Conservation (phyloP, 2,329 filamentous ascomycete genomes). For the Ilyonectria mors-panacis region DNA sequence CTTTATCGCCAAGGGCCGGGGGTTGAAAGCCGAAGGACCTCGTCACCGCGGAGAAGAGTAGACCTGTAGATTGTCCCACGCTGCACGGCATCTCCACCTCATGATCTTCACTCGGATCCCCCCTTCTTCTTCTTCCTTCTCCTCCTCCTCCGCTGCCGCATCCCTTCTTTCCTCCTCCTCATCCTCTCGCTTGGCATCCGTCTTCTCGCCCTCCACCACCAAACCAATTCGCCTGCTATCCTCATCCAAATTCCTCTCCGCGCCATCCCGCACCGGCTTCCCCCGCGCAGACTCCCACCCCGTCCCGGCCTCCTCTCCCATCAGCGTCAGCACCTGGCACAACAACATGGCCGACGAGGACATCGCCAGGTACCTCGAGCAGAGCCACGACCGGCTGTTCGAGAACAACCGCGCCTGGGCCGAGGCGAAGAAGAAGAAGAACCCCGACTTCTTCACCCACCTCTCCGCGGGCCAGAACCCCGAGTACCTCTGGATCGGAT, state of each 20-base stretch:
- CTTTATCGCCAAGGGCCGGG: not conserved
- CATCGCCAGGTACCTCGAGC: slow-evolving; percentile 69
- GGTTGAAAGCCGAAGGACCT: too few species aligned
- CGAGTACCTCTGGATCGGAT: slow-evolving; percentile 90
- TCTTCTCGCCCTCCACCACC: not conserved
- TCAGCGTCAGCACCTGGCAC: slow-evolving; percentile 36
- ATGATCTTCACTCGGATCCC: slow-evolving; percentile 45
- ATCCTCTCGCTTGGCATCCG: slow-evolving; percentile 8
- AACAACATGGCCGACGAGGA: slow-evolving; percentile 57
- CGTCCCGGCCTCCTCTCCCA: slow-evolving; percentile 7
- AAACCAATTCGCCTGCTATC: slow-evolving; percentile 6
- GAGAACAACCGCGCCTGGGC: slow-evolving; percentile 79
- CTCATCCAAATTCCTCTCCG: slow-evolving; percentile 11
- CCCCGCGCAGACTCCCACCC: slow-evolving; percentile 16
- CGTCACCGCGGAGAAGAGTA: too few species aligned
- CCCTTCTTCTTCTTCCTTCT: slow-evolving; percentile 34
- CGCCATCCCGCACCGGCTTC: slow-evolving; percentile 30
- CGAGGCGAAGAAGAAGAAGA: slow-evolving; percentile 67
- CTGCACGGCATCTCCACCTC: slow-evolving; percentile 23
- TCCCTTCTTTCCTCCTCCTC: slow-evolving; percentile 24
- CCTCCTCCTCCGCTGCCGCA: slow-evolving; percentile 21
- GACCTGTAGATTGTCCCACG: not conserved
- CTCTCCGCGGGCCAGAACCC: slow-evolving; percentile 76
- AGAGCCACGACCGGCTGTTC: slow-evolving; percentile 78
- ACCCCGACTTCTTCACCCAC: slow-evolving; percentile 77